phyloP scores from a whole-genome alignment of 805 yeast species.

The Candida broadrunensis region DNA sequence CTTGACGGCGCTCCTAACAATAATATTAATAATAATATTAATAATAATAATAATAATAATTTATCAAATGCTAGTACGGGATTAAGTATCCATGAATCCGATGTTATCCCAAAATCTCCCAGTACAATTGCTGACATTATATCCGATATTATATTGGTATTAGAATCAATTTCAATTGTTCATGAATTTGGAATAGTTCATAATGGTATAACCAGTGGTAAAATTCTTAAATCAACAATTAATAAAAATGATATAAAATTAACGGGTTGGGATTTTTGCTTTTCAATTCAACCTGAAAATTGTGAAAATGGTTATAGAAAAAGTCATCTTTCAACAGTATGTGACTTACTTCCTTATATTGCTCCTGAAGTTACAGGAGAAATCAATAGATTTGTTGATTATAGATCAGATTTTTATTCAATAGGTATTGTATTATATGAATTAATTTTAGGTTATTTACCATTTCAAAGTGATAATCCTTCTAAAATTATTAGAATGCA shows the following conservation, averaged over 20 bases:
- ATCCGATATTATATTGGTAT: too few species aligned
- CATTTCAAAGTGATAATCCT: constrained; percentile 41
- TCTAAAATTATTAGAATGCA: constrained; percentile 38
- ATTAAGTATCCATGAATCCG: too few species aligned
- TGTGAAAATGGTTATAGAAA: constrained; percentile 40
- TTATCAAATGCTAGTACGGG: too few species aligned
- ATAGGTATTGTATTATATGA: constrained; percentile 51
- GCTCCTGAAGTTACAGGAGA: constrained; percentile 51
- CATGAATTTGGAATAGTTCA: too few species aligned
- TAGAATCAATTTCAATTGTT: too few species aligned
- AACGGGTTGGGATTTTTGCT: constrained; percentile 49
- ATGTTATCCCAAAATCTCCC: too few species aligned
- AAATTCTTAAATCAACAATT: too few species aligned
- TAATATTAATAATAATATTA: too few species aligned
- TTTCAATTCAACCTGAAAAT: constrained; percentile 41
- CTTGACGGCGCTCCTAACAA: too few species aligned
- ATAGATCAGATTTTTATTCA: constrained; percentile 47
- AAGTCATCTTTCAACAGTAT: constrained; percentile 34
- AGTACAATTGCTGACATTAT: too few species aligned
- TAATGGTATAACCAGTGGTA: too few species aligned
- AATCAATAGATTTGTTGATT: constrained; percentile 36
- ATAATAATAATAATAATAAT: too few species aligned
- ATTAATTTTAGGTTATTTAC: constrained; percentile 42
- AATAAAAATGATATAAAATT: constrained; percentile 30
- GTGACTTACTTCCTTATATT: constrained; percentile 42